Conservation (phyloP, 345 rosid genomes). For the Zanthoxylum bungeanum region DNA sequence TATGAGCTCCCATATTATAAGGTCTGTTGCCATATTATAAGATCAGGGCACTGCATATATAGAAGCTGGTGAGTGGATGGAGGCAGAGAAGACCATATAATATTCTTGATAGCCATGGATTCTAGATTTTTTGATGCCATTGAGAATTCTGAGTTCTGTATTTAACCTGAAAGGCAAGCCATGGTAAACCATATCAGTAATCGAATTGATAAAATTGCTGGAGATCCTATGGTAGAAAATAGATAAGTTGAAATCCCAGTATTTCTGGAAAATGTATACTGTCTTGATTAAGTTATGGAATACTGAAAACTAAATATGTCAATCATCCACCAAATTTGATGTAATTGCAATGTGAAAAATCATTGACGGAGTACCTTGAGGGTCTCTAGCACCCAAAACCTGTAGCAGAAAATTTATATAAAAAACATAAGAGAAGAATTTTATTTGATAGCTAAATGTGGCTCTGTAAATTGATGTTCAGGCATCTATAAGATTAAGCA, state of each 20-base stretch:
- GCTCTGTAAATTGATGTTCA: not conserved
- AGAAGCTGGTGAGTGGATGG: too few relatives aligned
- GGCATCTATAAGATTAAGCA: not conserved
- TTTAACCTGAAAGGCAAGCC: slow-evolving; percentile 81
- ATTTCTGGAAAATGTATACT: not conserved
- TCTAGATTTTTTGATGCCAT: slow-evolving; percentile 96
- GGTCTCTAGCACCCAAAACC: too few relatives aligned
- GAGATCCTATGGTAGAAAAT: not conserved
- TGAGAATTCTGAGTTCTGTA: slow-evolving; percentile 68
- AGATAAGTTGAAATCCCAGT: not conserved
- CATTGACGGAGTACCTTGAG: too few relatives aligned
- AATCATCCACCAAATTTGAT: not conserved
- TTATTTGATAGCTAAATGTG: too few relatives aligned
- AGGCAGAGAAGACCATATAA: too few relatives aligned
- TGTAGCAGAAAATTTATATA: too few relatives aligned
- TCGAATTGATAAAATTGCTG: not conserved
- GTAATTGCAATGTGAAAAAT: not conserved
- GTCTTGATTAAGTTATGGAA: not conserved
- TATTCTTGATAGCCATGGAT: too few relatives aligned
- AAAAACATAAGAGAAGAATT: too few relatives aligned
- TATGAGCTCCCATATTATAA: too few relatives aligned
- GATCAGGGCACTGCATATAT: too few relatives aligned
- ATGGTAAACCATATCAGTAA: too few relatives aligned
- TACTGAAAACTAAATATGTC: not conserved
- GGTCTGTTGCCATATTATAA: too few relatives aligned